Conservation (phyloP, 257 asterid genomes). For the Nicotiana obtusifolia region DNA sequence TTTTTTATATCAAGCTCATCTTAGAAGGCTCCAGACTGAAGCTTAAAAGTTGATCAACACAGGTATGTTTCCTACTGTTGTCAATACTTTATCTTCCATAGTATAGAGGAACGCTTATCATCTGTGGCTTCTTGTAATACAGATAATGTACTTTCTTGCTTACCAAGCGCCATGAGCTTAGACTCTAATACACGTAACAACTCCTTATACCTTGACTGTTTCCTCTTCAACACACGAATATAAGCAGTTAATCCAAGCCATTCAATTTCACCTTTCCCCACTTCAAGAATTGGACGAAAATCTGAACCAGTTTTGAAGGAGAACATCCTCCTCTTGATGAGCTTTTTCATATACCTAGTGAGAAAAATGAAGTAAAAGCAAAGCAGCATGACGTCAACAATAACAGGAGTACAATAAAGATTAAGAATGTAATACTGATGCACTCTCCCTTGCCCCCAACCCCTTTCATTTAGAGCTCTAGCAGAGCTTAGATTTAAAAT, state of each 20-base stretch:
- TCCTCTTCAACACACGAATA: conserved; percentile 48
- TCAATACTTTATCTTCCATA: conserved; percentile 70
- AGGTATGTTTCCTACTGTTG: neutral
- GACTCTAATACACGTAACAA: conserved; percentile 34
- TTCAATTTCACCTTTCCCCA: conserved; percentile 43
- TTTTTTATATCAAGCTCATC: neutral
- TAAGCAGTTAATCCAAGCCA: conserved; percentile 80
- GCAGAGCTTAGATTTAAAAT: neutral
- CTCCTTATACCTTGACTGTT: conserved; percentile 48
- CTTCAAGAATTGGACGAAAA: conserved; percentile 48
- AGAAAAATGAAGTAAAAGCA: neutral
- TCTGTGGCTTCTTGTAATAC: conserved; percentile 58
- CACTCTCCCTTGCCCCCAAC: neutral
- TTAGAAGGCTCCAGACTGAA: neutral
- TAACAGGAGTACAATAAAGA: neutral
- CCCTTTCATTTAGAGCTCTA: neutral
- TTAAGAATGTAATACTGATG: neutral
- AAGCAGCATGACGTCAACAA: neutral
- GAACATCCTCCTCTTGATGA: conserved; percentile 51
- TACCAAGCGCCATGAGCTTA: conserved; percentile 36
- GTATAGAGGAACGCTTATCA: conserved; percentile 47
- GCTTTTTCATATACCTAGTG: conserved; percentile 60
- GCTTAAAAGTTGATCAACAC: neutral
- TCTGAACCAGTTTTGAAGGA: conserved; percentile 22
- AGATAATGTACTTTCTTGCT: conserved; percentile 29